Conservation (phyloP, 441 rosid genomes). For the Eutrema salsugineum region DNA sequence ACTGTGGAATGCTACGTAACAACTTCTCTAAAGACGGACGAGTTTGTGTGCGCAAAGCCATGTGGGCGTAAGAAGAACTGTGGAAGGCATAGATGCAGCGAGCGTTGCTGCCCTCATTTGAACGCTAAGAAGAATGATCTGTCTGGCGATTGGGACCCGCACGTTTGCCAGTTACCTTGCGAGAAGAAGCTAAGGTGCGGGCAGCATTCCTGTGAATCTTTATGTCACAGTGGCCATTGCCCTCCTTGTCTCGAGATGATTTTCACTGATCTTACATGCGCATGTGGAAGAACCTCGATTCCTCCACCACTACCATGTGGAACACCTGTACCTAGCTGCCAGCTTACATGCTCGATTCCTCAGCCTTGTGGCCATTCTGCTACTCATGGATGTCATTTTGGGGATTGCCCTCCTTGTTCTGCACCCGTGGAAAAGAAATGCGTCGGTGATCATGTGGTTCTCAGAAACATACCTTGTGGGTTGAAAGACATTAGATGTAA, state of each 20-base stretch:
- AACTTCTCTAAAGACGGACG: constrained; percentile 42
- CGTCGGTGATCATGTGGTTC: constrained; percentile 94
- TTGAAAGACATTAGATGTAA: constrained; percentile 94
- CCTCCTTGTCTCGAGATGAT: constrained; percentile 97
- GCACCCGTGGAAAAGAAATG: constrained; percentile 93
- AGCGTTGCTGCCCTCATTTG: constrained; percentile 90
- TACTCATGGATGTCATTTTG: constrained; percentile 95
- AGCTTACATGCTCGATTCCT: constrained; percentile 75
- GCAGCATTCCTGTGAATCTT: constrained; percentile 85
- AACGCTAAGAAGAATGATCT: constrained; percentile 42
- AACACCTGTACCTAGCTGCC: constrained; percentile 88
- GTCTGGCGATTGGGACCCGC: constrained; percentile 80
- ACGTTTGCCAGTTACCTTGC: constrained; percentile 85
- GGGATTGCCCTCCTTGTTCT: constrained; percentile 97
- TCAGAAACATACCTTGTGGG: constrained; percentile 97
- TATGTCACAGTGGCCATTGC: constrained; percentile 97
- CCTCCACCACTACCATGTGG: constrained; percentile 99
- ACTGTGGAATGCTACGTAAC: constrained; percentile 75
- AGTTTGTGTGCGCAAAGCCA: constrained; percentile 69
- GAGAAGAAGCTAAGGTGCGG: constrained; percentile 95
- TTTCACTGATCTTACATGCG: constrained; percentile 89
- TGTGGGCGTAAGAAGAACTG: constrained; percentile 92
- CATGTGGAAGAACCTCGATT: constrained; percentile 88
- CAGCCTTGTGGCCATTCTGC: constrained; percentile 92
- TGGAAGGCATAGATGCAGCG: constrained; percentile 95